Base-by-base conservation (phyloP, 2,329 filamentous ascomycete genomes). In the Stachybotrys chartarum region DNA sequence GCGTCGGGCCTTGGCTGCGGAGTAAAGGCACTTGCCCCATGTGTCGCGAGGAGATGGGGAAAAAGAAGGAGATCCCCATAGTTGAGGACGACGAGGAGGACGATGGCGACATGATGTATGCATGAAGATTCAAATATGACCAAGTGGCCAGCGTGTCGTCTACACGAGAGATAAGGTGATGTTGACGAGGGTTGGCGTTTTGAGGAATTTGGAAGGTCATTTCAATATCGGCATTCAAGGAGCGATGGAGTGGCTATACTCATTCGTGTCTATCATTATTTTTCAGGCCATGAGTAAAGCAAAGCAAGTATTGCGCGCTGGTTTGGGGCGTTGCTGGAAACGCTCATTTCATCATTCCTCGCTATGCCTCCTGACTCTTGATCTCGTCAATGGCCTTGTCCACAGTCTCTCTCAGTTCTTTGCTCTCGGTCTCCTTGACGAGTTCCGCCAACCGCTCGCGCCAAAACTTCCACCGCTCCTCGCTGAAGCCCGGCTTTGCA, bases 1-100 rank as follows among this genome's bases (percentile, higher is more conserved):
- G 84, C 63, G 82, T 87, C 2, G 80, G 78, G 4, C 84, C 84
- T 7, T 87, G 84, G 84, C 66, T 87, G 66, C 72, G 78, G 66
- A 78, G 81, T 63, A 84, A 86, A 69, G 84, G 84, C 44, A 85
- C 76, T 35, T 87, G 84, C 66, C 84, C 84, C 45, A 74, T 86
- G 72, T 86, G 84, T 67, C 72, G 84, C 57, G 77, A 80, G 66
- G 81, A 84, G 63, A 69, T 87, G 70, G 77, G 74, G 35, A 78
- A 79, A 74, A 83, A 81, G 74, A 73, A 75, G 65, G 72, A 75
- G 56, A 65, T 69, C n/a, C 71, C 72, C 17, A 67, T 72, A 12
- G 70, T 72, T 16, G 72, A 75, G 31, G 77, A 79, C 1, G 77
- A 79, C 3, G 73, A 74, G 0, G 78, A 81, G 17, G 79, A 82